A percentile compares a stretch with the other conserved stretches of the same genome.
These are phyloP conservation scores for Ceratobasidium sp. DNA, from an alignment of 1,284 basidiomycete species.

Conservation along the genomic window DNA sequence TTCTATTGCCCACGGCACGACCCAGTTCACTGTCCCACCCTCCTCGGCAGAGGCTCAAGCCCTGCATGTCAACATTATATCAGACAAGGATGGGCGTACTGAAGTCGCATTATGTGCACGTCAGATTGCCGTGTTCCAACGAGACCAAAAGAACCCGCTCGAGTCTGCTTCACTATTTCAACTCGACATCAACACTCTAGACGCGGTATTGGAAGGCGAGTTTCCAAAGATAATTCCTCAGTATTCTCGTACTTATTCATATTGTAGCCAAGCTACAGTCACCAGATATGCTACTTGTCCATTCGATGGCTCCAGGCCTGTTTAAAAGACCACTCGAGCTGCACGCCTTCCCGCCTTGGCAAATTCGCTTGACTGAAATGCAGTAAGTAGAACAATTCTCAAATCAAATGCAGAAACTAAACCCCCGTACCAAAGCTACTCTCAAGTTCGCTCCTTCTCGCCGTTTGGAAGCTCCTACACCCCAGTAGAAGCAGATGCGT, in stretches of 20 bases:
- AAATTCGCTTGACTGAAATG: constrained; percentile 43
- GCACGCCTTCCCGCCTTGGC: constrained; percentile 44
- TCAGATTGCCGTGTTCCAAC: constrained; percentile 41
- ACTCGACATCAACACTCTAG: constrained; percentile 42
- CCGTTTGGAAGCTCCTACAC: constrained; percentile 38
- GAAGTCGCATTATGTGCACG: constrained; percentile 44
- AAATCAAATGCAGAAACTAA: neutral
- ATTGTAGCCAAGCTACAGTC: constrained; percentile 42
- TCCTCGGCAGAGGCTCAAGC: constrained; percentile 4
- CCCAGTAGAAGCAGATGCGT: constrained; percentile 34
- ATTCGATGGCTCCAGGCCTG: constrained; percentile 38
- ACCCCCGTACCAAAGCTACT: constrained; percentile 19
- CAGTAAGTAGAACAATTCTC: constrained; percentile 20
- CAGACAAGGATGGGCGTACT: constrained; percentile 44
- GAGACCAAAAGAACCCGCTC: constrained; percentile 23
- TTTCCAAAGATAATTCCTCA: neutral
- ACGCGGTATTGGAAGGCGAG: constrained; percentile 41
- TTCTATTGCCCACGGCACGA: constrained; percentile 8
- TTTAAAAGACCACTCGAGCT: constrained; percentile 41
- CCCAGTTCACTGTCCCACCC: constrained; percentile 38
- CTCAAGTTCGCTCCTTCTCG: constrained; percentile 39
- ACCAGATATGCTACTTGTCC: constrained; percentile 42
- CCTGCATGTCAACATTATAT: constrained; percentile 37
- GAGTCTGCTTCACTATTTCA: constrained; percentile 35
- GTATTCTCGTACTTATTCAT: neutral